phyloP scores from a whole-genome alignment of 1,284 basidiomycete species.

The Stygiomarasmius scandens region DNA sequence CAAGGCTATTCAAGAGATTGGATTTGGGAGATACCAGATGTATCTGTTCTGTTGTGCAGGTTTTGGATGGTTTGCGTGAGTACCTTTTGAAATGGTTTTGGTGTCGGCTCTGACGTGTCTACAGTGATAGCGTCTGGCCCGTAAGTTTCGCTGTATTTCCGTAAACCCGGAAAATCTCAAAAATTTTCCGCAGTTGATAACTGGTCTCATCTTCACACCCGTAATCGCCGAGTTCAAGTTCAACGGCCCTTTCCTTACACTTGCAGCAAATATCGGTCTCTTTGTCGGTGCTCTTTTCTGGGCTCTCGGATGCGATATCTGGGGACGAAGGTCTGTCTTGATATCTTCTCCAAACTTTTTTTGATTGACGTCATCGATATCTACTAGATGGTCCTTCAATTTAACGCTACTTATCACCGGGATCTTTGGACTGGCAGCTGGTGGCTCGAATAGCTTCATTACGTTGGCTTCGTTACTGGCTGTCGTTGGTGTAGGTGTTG shows the following conservation, averaged over 20 bases:
- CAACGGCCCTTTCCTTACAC: constrained; percentile 53
- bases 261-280: constrained; percentile 61
- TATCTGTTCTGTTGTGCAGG: constrained; percentile 58
- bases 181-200: constrained; percentile 44
- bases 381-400: constrained; percentile 68
- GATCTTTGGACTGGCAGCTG: constrained; percentile 65
- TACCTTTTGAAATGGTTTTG: constrained; percentile 13
- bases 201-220: constrained; percentile 57
- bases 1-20: constrained; percentile 68
- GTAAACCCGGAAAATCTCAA: not conserved
- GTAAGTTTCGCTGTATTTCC: constrained; percentile 35
- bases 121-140: constrained; percentile 68
- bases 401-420: constrained; percentile 72
- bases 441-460: constrained; percentile 56
- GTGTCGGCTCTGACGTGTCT: constrained; percentile 5
- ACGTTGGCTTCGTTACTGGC: constrained; percentile 57
- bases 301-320: constrained; percentile 62
- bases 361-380: not conserved
- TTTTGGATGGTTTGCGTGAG: constrained; percentile 74
- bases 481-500: constrained; percentile 66
- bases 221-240: constrained; percentile 58
- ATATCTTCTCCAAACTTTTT: not conserved
- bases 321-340: constrained; percentile 51
- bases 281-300: constrained; percentile 70
- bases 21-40: constrained; percentile 75